Evolutionary conservation across 805 yeast species (phyloP), one percentile per base, ranked within the genome.

Genomic region (Metschnikowia picachoensis): DNA sequence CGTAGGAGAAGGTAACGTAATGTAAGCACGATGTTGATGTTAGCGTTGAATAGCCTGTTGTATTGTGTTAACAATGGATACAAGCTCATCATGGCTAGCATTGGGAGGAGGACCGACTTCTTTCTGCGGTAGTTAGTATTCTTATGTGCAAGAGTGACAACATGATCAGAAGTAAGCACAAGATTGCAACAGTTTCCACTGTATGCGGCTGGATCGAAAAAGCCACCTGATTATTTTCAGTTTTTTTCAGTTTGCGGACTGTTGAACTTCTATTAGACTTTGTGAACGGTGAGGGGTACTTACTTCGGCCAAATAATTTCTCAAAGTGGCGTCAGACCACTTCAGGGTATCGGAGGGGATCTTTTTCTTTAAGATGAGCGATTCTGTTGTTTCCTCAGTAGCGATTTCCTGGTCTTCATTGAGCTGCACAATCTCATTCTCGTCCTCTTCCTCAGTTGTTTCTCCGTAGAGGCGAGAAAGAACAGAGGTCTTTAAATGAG

Each of bases 71-170:
- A 68, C 74, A 64, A 73, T 69, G 72, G 78, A 53, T 56, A 73
- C 67, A 68, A 73, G 73, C 63, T 67, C 69, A 62, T 64, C 63
- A 62, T 64, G 67, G 66, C 73, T 60, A 67, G 74, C 71, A 67
- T 68, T 62, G 58, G 67, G 61, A 57, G 78, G 74, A 65, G 73
- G 61, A 58, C 60, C 58, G 65, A 73, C 64, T 58, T 73, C 77
- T 72, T 73, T 72, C 78, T 74, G 48, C 43, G 48, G 50, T 15
- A 51, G 55, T 60, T 59, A 59, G 57, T 56, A 49, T 40, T 30
- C 31, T 39, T 37, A 30, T 43, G 25, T 20, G 25, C 25, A 20
- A 20, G 25, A 6, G 25, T 20, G 25, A 20, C 25, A 20, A 20
- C 25, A 20, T 20, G 25, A 20, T 20, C 25, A 20, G 7, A 20